A percentile compares a stretch with the other conserved stretches of the same genome.
Conservation (phyloP, 495 filamentous ascomycete genomes). For the Oidiodendron maius region DNA sequence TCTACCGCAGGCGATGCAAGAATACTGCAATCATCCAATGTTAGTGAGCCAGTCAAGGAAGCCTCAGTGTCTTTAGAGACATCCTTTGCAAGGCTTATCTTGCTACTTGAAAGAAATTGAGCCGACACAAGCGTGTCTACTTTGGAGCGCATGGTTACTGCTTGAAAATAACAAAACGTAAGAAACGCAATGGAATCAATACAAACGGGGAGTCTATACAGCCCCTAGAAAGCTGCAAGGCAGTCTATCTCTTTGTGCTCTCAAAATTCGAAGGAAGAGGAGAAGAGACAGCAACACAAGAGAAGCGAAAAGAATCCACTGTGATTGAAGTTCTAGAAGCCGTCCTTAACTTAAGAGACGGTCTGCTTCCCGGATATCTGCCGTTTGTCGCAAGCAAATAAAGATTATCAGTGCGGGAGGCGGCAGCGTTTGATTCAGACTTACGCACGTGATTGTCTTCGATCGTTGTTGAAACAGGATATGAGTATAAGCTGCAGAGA, state of each 20-base stretch:
- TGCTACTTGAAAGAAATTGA: background rate
- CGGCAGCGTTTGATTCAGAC: constrained; percentile 13
- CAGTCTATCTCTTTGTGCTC: no score
- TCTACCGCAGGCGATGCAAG: constrained; percentile 1
- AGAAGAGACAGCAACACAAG: background rate
- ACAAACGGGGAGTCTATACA: constrained; percentile 1
- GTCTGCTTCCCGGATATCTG: background rate
- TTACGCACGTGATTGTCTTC: constrained; percentile 12
- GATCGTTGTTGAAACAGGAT: background rate
- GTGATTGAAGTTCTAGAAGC: background rate
- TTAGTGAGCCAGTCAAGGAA: constrained; percentile 17
- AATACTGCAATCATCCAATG: constrained; percentile 2
- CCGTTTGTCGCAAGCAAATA: constrained; percentile 19
- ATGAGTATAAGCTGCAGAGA: constrained; percentile 1
- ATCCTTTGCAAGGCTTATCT: background rate
- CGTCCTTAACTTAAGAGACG: background rate
- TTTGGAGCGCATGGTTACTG: constrained; percentile 6
- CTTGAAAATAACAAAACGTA: background rate
- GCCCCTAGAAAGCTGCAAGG: no score
- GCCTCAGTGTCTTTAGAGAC: constrained; percentile 3
- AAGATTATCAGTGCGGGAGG: constrained; percentile 3
- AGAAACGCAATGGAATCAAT: background rate
- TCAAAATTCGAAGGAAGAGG: no score
- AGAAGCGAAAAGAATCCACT: background rate
- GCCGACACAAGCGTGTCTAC: background rate